Evolutionary conservation across 2,329 filamentous ascomycete species (phyloP).

Genomic region (Chrysoporthe austroafricana): DNA sequence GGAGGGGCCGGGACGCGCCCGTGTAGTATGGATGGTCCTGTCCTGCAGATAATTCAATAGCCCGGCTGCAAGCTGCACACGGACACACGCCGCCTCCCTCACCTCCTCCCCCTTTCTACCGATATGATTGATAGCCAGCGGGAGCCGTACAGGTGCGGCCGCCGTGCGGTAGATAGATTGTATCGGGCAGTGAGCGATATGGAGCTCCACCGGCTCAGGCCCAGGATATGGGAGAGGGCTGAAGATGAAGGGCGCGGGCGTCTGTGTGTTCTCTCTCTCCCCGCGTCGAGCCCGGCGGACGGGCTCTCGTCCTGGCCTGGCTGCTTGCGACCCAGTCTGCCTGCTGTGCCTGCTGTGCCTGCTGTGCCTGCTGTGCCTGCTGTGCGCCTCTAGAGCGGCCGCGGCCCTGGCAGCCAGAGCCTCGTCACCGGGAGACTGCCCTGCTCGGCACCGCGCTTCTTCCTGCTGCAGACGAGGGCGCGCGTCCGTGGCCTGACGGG

Average conservation of each 20-base stretch:
- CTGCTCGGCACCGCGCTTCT: too few relatives aligned
- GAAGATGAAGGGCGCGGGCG: conserved; percentile 5
- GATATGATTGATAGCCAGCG: neutral
- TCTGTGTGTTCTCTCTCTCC: neutral
- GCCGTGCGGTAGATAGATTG: too few relatives aligned
- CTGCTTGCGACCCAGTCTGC: neutral
- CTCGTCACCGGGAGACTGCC: too few relatives aligned
- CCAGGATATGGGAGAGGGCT: conserved; percentile 4
- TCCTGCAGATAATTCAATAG: conserved; percentile 8
- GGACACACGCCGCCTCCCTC: neutral
- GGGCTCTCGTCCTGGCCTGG: neutral
- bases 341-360: neutral
- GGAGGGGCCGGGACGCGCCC: neutral
- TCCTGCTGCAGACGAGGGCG: neutral
- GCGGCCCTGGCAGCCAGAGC: too few relatives aligned
- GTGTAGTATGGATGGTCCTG: conserved; percentile 1
- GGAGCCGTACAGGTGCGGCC: neutral
- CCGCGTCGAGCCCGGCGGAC: too few relatives aligned
- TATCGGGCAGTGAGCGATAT: neutral
- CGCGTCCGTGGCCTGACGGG: neutral
- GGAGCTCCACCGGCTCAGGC: neutral
- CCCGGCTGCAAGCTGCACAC: conserved; percentile 13
- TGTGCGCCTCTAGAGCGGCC: too few relatives aligned
- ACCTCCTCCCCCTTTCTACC: neutral
- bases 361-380: too few relatives aligned